phyloP scores from a whole-genome alignment of 129 eudicot genomes.

The Escallonia rubra region DNA sequence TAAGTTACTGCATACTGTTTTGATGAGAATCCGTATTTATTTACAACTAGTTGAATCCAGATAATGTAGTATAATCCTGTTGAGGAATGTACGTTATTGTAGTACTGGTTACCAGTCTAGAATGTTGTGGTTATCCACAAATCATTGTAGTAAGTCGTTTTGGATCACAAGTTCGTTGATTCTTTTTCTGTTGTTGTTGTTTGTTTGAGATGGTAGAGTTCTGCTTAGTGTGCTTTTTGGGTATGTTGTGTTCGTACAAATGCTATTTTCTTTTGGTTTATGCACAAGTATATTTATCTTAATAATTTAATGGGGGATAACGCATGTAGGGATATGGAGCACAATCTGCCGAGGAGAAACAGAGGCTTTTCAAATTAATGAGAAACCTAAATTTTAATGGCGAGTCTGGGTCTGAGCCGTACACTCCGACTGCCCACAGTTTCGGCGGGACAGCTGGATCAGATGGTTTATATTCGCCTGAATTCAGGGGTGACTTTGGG shows the following conservation, averaged over 20 bases:
- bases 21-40: background rate
- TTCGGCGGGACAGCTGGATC: slow-evolving; percentile 50
- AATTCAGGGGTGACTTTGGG: slow-evolving; percentile 97
- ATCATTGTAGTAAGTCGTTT: too few relatives aligned
- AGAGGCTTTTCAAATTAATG: slow-evolving; percentile 88
- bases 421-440: slow-evolving; percentile 70
- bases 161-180: too few relatives aligned
- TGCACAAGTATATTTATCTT: too few relatives aligned
- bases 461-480: slow-evolving; percentile 69
- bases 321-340: slow-evolving; percentile 89
- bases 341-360: slow-evolving; percentile 97
- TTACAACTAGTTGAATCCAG: background rate
- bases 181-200: too few relatives aligned
- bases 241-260: too few relatives aligned
- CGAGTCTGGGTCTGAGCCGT: slow-evolving; percentile 91
- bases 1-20: background rate
- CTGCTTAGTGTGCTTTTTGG: too few relatives aligned
- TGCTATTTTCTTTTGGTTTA: too few relatives aligned
- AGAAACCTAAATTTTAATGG: slow-evolving; percentile 84
- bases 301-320: background rate
- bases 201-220: too few relatives aligned
- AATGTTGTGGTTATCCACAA: too few relatives aligned
- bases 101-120: too few relatives aligned
- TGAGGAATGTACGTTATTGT: too few relatives aligned
- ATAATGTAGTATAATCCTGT: background rate